A percentile compares a stretch with the other conserved stretches of the same genome.
phyloP scores from a whole-genome alignment of 1,284 basidiomycete genomes.

The Apiotrichum sp. region DNA sequence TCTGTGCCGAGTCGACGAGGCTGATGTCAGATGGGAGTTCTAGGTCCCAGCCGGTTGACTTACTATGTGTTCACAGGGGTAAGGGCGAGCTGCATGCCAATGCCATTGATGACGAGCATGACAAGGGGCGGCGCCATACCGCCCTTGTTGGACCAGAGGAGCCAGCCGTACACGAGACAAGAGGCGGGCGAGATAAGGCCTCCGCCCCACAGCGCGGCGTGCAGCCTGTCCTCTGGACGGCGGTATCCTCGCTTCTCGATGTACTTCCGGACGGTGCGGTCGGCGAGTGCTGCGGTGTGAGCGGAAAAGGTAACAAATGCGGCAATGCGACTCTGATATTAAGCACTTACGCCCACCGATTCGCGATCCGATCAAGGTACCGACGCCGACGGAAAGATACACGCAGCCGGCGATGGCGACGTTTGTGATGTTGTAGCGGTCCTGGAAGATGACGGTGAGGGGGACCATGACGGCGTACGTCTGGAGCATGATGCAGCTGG shows the following conservation, averaged over 20 bases:
- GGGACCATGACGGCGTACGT: slow-evolving; percentile 29
- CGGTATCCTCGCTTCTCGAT: slow-evolving; percentile 51
- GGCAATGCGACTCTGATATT: not conserved
- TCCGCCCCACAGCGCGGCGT: slow-evolving; percentile 51
- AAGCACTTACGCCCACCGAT: slow-evolving; percentile 49
- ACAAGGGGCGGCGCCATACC: slow-evolving; percentile 39
- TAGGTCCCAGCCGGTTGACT: slow-evolving; percentile 43
- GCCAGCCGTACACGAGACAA: slow-evolving; percentile 39
- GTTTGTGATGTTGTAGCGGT: slow-evolving; percentile 57
- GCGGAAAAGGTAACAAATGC: too few relatives aligned
- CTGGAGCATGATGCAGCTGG: slow-evolving; percentile 31
- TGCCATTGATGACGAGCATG: slow-evolving; percentile 47
- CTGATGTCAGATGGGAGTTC: not conserved
- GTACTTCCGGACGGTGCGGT: slow-evolving; percentile 51
- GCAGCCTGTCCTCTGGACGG: slow-evolving; percentile 58
- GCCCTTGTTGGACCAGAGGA: slow-evolving; percentile 28
- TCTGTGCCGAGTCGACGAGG: slow-evolving; percentile 55
- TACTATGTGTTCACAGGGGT: slow-evolving; percentile 54
- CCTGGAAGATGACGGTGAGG: slow-evolving; percentile 34
- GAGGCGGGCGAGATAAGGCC: slow-evolving; percentile 49
- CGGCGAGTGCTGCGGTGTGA: slow-evolving; percentile 48
- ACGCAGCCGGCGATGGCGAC: slow-evolving; percentile 57
- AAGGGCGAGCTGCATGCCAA: slow-evolving; percentile 48
- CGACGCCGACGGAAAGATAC: slow-evolving; percentile 58
- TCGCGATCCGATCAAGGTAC: slow-evolving; percentile 57